Percentiles rank a stretch among this genome's conserved stretches.
These are phyloP conservation scores for Tephrocybe sp. DNA, from an alignment of 768 basidiomycete species.

Conservation along the genomic window DNA sequence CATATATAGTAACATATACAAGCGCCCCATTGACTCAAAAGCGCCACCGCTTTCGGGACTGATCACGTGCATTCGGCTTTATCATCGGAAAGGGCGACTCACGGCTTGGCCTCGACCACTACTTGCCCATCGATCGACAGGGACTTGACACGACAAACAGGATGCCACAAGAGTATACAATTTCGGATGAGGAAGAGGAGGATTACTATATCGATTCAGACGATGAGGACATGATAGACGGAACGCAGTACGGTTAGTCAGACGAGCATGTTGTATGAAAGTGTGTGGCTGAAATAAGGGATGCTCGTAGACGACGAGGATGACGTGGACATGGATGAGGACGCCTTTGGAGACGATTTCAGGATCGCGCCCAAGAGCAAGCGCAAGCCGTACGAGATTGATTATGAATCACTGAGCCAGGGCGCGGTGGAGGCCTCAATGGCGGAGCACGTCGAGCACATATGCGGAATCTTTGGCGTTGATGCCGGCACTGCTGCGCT, in stretches of 20 bases:
- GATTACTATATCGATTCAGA: slow-evolving; percentile 58
- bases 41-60: slow-evolving; percentile 3
- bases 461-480: slow-evolving; percentile 84
- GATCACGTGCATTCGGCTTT: slow-evolving; percentile 9
- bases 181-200: slow-evolving; percentile 62
- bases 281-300: slow-evolving; percentile 1
- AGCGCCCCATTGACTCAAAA: too few species aligned
- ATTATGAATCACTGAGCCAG: slow-evolving; percentile 77
- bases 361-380: slow-evolving; percentile 53
- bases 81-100: too few species aligned
- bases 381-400: slow-evolving; percentile 79
- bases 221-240: slow-evolving; percentile 73
- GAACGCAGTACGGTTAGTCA: slow-evolving; percentile 51
- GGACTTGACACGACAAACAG: slow-evolving; percentile 1
- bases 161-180: slow-evolving; percentile 66
- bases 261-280: slow-evolving; percentile 29
- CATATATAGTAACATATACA: too few species aligned
- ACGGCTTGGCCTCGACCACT: too few species aligned
- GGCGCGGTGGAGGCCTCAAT: slow-evolving; percentile 76
- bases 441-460: slow-evolving; percentile 78
- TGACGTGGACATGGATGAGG: slow-evolving; percentile 71
- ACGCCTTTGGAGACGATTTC: slow-evolving; percentile 56
- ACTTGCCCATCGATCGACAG: slow-evolving; percentile 27
- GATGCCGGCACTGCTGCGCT: slow-evolving; percentile 76
- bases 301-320: slow-evolving; percentile 36